Percentiles rank a stretch among this genome's conserved stretches.
Conservation (phyloP, 2,329 filamentous ascomycete genomes). For the Aspergillus piperis region DNA sequence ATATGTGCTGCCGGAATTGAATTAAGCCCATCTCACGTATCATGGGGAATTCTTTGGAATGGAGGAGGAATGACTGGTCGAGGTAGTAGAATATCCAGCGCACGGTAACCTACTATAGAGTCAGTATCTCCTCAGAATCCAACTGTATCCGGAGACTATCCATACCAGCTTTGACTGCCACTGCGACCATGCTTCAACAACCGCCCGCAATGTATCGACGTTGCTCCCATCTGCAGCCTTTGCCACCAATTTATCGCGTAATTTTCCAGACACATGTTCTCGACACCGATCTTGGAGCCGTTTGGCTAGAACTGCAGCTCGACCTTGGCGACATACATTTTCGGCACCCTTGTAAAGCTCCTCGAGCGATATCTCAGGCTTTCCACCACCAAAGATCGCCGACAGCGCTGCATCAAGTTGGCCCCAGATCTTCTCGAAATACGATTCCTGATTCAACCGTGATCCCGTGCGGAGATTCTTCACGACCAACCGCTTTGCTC, state of each 20-base stretch:
- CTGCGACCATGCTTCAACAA: constrained; percentile 66
- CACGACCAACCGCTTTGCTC: constrained; percentile 84
- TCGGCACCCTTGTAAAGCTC: constrained; percentile 88
- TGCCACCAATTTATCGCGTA: constrained; percentile 63
- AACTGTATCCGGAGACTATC: not conserved
- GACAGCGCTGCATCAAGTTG: constrained; percentile 73
- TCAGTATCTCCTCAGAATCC: not conserved
- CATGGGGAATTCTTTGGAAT: constrained; percentile 66
- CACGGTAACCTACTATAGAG: constrained; percentile 62
- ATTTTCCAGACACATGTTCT: constrained; percentile 56
- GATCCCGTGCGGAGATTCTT: constrained; percentile 77
- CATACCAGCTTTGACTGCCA: constrained; percentile 79
- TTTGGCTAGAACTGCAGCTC: constrained; percentile 67
- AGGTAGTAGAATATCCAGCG: constrained; percentile 92
- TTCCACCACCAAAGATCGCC: constrained; percentile 68
- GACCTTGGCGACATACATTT: constrained; percentile 80
- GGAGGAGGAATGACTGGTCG: constrained; percentile 83
- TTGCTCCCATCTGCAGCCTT: constrained; percentile 57
- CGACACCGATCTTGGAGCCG: constrained; percentile 68
- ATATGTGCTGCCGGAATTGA: constrained; percentile 69
- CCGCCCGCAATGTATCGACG: constrained; percentile 63
- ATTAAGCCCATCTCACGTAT: constrained; percentile 79
- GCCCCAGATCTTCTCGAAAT: constrained; percentile 73
- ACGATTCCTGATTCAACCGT: constrained; percentile 69
- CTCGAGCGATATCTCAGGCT: constrained; percentile 74